Evolutionary conservation across 2,329 filamentous ascomycete species (phyloP).

Genomic region (Tolypocladium cylindrosporum): DNA sequence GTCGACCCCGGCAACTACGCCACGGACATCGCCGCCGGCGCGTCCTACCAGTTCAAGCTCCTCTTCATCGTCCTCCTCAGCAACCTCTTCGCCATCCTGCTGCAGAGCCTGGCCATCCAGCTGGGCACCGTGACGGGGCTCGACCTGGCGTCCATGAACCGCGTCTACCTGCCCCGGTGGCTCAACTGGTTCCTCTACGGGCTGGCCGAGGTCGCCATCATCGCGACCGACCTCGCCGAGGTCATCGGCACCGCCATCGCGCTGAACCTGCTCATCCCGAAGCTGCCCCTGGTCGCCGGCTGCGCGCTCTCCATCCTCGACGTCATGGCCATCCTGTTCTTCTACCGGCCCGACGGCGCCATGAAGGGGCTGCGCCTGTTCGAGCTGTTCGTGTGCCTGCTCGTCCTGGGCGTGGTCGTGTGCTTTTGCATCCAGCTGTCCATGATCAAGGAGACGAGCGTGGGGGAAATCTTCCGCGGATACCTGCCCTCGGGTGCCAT

Average conservation of each 20-base stretch:
- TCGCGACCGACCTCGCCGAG: constrained; percentile 63
- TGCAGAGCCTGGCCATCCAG: constrained; percentile 60
- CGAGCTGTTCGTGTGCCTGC: constrained; percentile 50
- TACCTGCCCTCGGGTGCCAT: constrained; percentile 53
- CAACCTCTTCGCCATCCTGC: constrained; percentile 61
- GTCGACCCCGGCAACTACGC: constrained; percentile 59
- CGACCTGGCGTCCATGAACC: constrained; percentile 56
- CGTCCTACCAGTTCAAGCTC: constrained; percentile 53
- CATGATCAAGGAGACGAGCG: constrained; percentile 42
- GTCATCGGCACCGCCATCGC: constrained; percentile 65
- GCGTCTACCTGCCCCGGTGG: constrained; percentile 56
- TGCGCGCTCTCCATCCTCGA: constrained; percentile 60
- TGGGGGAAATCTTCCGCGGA: constrained; percentile 52
- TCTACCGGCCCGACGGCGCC: constrained; percentile 50
- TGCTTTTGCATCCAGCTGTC: constrained; percentile 64
- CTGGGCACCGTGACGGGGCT: constrained; percentile 59
- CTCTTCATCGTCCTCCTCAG: constrained; percentile 60
- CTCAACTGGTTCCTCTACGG: constrained; percentile 51
- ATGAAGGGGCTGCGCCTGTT: constrained; percentile 53
- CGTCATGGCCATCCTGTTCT: constrained; percentile 57
- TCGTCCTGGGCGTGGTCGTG: constrained; percentile 59
- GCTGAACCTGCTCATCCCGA: constrained; percentile 53
- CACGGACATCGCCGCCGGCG: constrained; percentile 59
- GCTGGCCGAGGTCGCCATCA: constrained; percentile 57
- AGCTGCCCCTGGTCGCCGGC: constrained; percentile 56